Evolutionary conservation across 1,139 yeast genomes (phyloP), one percentile per base, ranked within the genome.

Genomic region (Zygosaccharomyces sapae): DNA sequence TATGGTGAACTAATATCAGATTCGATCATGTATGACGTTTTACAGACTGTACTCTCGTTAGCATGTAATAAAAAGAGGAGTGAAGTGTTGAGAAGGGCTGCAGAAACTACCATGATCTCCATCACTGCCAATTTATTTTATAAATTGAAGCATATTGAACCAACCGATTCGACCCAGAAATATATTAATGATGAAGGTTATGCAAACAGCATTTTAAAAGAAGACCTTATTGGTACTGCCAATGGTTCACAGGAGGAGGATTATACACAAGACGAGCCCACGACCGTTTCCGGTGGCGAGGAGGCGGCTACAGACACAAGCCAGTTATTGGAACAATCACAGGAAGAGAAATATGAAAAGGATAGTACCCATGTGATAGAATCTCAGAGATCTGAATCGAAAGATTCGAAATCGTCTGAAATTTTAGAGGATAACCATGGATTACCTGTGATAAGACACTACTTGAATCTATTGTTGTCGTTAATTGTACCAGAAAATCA

Each of bases 1-100:
- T 72, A 83, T 41, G 84, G 90, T 10, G 74, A 73, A 30, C 62
- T 80, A 16, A 70, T 92, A 42, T 80, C 92, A 1, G 92, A 90
- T 63, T 92, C 89, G 45, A 83, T 86, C 27, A 80, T 92, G 46
- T 83, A 88, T 52, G 97, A 90, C 63, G 89, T 90, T 31, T 80
- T 90, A 16, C 96, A 92, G 59, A 89, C 97, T 0, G 88, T 96
- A 51, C 75, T 94, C 61, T 83, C 95, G 10, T 77, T 94, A 67
- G 96, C 97, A 1, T 88, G 96, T 62, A 95, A 92, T 65, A 87
- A 89, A 69, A 79, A 90, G 63, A 77, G 97, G 65, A 85, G 95
- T 52, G 97, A 92, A 58, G 87, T 90, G 10, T 75, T 94, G 50
- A 74, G 98, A 60, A 78, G 85, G 52, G 86, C 95, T 1, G 97